These are phyloP conservation scores for Alternaria alternata DNA, from an alignment of 2,329 filamentous ascomycete genomes.

Conservation along the genomic window DNA sequence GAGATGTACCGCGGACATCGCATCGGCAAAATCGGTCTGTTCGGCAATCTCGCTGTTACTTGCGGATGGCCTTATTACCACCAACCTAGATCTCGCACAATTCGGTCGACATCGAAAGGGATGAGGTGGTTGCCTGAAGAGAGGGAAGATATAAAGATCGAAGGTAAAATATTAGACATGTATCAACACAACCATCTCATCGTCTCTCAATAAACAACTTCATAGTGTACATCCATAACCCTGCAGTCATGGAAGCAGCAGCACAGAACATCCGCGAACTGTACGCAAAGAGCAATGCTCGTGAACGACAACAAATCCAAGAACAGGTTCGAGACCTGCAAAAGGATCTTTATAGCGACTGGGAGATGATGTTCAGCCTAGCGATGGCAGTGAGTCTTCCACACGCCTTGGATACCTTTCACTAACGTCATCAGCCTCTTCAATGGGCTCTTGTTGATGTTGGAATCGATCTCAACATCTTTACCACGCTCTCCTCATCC, in stretches of 20 bases:
- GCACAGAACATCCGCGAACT: constrained; percentile 30
- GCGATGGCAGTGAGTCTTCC: background rate
- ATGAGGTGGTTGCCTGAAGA: background rate
- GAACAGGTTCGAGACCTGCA: constrained; percentile 38
- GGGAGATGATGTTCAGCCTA: constrained; percentile 30
- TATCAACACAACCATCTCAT: background rate
- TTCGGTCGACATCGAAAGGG: background rate
- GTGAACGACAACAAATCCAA: constrained; percentile 31
- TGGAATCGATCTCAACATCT: background rate
- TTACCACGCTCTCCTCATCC: constrained; percentile 1
- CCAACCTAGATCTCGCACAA: background rate
- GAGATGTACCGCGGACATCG: background rate
- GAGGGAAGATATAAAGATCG: background rate
- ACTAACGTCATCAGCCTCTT: constrained; percentile 1
- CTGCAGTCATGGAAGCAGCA: constrained; percentile 31
- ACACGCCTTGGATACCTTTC: background rate
- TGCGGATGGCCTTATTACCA: background rate
- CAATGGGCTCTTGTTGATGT: background rate
- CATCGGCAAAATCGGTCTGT: background rate
- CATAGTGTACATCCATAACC: background rate
- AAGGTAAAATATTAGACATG: background rate
- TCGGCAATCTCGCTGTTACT: constrained; percentile 1
- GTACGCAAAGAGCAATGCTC: constrained; percentile 27
- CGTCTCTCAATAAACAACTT: background rate
- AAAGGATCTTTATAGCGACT: constrained; percentile 34